These are phyloP conservation scores for Pichia sp. DNA, from an alignment of 1,139 yeast genomes.

Conservation along the genomic window DNA sequence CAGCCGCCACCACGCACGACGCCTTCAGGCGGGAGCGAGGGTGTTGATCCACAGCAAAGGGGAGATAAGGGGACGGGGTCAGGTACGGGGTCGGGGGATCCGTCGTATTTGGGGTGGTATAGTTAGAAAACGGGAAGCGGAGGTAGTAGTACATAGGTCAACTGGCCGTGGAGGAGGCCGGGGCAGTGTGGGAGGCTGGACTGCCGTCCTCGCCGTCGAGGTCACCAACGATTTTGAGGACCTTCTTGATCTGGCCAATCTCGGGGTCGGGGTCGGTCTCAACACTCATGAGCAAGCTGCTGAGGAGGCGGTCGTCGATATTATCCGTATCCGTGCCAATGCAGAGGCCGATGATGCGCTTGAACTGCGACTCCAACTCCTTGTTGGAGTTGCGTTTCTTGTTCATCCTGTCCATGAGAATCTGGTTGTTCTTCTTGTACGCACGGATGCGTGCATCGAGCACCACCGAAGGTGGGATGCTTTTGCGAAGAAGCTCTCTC, in stretches of 20 bases:
- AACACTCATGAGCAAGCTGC: slow-evolving; percentile 84
- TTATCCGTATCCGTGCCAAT: slow-evolving; percentile 70
- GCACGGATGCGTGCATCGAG: slow-evolving; percentile 78
- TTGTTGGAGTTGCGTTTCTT: slow-evolving; percentile 42
- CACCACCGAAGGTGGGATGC: slow-evolving; percentile 58
- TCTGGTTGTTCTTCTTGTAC: slow-evolving; percentile 63
- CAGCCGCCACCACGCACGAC: no score
- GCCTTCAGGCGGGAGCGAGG: no score
- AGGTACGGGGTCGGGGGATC: neutral
- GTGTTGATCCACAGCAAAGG: no score
- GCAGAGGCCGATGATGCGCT: slow-evolving; percentile 85
- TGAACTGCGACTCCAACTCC: slow-evolving; percentile 76
- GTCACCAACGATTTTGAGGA: slow-evolving; percentile 46
- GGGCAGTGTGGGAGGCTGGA: neutral
- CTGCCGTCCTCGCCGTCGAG: slow-evolving; percentile 33
- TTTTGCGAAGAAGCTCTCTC: slow-evolving; percentile 19
- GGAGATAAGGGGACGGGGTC: neutral
- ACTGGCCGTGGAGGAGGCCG: neutral
- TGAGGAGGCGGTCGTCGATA: slow-evolving; percentile 78
- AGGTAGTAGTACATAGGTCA: neutral
- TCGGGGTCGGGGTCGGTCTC: slow-evolving; percentile 66
- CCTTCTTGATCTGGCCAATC: slow-evolving; percentile 32
- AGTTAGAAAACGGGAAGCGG: neutral
- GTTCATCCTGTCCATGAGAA: slow-evolving; percentile 45
- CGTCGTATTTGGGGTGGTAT: neutral